These are phyloP conservation scores for Alternaria consortialis DNA, from an alignment of 2,329 filamentous ascomycete genomes.

Conservation along the genomic window DNA sequence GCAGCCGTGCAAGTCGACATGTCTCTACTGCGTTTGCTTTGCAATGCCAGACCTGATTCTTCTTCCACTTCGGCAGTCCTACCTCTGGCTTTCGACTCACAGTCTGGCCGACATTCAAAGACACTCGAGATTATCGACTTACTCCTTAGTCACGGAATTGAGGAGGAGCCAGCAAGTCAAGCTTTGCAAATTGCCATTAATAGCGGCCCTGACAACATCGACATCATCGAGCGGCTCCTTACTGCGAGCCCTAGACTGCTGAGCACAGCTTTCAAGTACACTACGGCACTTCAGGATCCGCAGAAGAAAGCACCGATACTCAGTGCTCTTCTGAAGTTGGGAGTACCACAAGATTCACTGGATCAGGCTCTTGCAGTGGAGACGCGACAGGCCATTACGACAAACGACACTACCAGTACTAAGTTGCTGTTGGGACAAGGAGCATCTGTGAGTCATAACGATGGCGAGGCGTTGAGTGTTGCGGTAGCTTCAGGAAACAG, in stretches of 20 bases:
- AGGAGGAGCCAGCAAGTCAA: slow-evolving; percentile 33
- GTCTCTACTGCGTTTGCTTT: slow-evolving; percentile 38
- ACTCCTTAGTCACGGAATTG: slow-evolving; percentile 35
- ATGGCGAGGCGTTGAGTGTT: slow-evolving; percentile 64
- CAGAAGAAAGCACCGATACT: slow-evolving; percentile 40
- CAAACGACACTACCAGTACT: slow-evolving; percentile 35
- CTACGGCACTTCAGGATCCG: slow-evolving; percentile 31
- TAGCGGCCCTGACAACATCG: slow-evolving; percentile 43
- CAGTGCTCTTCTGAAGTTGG: slow-evolving; percentile 34
- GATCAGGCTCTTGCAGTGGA: slow-evolving; percentile 41
- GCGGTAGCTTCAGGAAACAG: slow-evolving; percentile 64
- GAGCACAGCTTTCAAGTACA: slow-evolving; percentile 38
- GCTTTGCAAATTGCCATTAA: slow-evolving; percentile 39
- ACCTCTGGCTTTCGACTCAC: slow-evolving; percentile 39
- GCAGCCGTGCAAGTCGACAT: slow-evolving; percentile 43
- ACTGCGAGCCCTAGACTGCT: slow-evolving; percentile 32
- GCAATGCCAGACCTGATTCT: slow-evolving; percentile 29
- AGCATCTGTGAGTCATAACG: slow-evolving; percentile 59
- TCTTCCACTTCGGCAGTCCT: slow-evolving; percentile 37
- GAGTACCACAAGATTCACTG: slow-evolving; percentile 40
- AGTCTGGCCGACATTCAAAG: slow-evolving; percentile 31
- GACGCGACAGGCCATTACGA: slow-evolving; percentile 29
- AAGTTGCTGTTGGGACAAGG: slow-evolving; percentile 43
- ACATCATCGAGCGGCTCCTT: slow-evolving; percentile 43
- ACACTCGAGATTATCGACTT: slow-evolving; percentile 41